Conservation (phyloP, 2,329 filamentous ascomycete species). For the Fusarium tupiense region DNA sequence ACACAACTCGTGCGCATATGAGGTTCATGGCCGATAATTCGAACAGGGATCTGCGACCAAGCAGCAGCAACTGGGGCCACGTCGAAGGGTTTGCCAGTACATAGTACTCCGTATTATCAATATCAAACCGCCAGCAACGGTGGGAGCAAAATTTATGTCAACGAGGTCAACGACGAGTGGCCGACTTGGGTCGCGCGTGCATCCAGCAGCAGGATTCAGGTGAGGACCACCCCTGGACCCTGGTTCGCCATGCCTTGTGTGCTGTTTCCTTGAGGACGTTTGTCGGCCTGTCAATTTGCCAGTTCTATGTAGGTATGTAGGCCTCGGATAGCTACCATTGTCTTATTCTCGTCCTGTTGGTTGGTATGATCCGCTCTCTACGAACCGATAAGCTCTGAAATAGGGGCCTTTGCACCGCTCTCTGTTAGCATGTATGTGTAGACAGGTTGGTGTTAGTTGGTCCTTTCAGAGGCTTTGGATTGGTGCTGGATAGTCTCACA, state of each 20-base stretch:
- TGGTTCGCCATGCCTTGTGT: conserved; percentile 35
- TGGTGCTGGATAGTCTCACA: conserved; percentile 30
- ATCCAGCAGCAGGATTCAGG: conserved; percentile 44
- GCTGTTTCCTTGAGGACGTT: conserved; percentile 25
- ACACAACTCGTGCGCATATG: conserved; percentile 23
- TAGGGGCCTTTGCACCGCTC: conserved; percentile 17
- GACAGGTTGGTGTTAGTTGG: conserved; percentile 10
- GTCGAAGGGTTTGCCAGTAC: conserved; percentile 33
- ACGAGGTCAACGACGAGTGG: conserved; percentile 36
- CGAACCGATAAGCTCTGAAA: background rate
- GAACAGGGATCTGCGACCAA: conserved; percentile 29
- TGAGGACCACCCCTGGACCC: conserved; percentile 40
- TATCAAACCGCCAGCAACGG: conserved; percentile 44
- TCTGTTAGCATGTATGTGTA: background rate
- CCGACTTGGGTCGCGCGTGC: conserved; percentile 42
- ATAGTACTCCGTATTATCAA: conserved; percentile 41
- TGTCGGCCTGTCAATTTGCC: conserved; percentile 24
- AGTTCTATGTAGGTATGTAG: background rate
- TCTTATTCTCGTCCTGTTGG: background rate
- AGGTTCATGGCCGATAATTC: conserved; percentile 7
- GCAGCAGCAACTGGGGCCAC: conserved; percentile 38
- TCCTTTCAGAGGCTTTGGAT: conserved; percentile 17
- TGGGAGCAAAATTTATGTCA: conserved; percentile 36
- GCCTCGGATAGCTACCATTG: background rate
- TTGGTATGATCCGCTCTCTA: background rate